These are phyloP conservation scores for Jatropha podagrica DNA, from an alignment of 441 rosid species.

Conservation along the genomic window DNA sequence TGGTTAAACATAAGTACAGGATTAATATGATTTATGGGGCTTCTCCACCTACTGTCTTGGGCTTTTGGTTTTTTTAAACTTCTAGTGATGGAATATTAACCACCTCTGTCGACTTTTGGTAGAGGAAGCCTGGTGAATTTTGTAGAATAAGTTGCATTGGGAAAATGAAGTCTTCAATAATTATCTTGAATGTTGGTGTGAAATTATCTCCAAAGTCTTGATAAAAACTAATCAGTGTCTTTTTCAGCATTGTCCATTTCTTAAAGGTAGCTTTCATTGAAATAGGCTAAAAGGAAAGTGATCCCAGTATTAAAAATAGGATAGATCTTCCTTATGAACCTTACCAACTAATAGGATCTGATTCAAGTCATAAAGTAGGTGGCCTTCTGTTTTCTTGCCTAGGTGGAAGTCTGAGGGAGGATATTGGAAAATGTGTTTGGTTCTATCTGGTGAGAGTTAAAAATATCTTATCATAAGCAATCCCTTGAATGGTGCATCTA, in stretches of 20 bases:
- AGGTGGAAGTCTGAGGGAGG: background rate
- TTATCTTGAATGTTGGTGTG: background rate
- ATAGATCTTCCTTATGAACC: background rate
- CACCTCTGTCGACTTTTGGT: background rate
- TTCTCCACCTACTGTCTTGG: background rate
- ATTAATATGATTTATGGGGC: background rate
- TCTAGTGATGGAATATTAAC: background rate
- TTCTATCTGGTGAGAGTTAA: background rate
- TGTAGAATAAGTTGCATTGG: background rate
- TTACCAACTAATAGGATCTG: background rate
- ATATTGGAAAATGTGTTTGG: background rate
- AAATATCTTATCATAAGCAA: background rate
- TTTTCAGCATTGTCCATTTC: background rate
- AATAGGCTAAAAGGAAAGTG: background rate
- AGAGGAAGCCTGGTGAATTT: background rate
- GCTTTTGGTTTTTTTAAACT: background rate
- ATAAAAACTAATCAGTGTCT: background rate
- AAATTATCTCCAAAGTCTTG: background rate
- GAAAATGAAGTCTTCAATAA: background rate
- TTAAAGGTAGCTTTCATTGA: background rate
- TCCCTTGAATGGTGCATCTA: background rate
- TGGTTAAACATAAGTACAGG: background rate
- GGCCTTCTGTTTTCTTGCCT: background rate
- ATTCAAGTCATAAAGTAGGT: background rate
- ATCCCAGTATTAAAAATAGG: background rate